Conservation (phyloP, 177 flowering plant genomes). For the Vitis hybrid region DNA sequence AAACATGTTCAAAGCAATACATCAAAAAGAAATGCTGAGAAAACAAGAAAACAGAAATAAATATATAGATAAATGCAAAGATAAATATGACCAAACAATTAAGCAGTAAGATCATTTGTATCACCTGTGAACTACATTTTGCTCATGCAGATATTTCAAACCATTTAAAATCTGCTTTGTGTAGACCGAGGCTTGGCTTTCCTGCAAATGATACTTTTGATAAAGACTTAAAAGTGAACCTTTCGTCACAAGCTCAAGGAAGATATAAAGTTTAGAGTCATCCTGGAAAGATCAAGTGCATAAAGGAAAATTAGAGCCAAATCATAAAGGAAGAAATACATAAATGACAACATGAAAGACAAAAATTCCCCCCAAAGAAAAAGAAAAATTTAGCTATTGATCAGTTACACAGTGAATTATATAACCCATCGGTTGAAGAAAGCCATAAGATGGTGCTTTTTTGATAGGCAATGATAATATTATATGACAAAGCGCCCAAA, state of each 20-base stretch:
- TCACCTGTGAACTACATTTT: slow-evolving; percentile 73
- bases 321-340: not conserved
- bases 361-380: too few species aligned
- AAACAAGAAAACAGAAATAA: not conserved
- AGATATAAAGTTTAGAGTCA: slow-evolving; percentile 59
- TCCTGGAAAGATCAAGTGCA: slow-evolving; percentile 36
- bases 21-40: not conserved
- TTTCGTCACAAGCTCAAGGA: slow-evolving; percentile 76
- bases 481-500: too few species aligned
- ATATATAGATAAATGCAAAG: not conserved
- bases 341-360: not conserved
- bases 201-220: slow-evolving; percentile 47
- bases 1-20: too few species aligned
- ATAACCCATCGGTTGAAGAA: too few species aligned
- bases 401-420: too few species aligned
- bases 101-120: not conserved
- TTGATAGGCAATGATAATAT: too few species aligned
- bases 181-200: slow-evolving; percentile 66
- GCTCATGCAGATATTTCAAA: slow-evolving; percentile 75
- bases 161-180: slow-evolving; percentile 77
- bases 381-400: too few species aligned
- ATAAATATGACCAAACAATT: not conserved
- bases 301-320: not conserved
- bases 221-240: slow-evolving; percentile 68
- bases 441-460: too few species aligned